Base-by-base conservation (phyloP, 2,329 filamentous ascomycete genomes). In the Lachnellula willkommii region DNA sequence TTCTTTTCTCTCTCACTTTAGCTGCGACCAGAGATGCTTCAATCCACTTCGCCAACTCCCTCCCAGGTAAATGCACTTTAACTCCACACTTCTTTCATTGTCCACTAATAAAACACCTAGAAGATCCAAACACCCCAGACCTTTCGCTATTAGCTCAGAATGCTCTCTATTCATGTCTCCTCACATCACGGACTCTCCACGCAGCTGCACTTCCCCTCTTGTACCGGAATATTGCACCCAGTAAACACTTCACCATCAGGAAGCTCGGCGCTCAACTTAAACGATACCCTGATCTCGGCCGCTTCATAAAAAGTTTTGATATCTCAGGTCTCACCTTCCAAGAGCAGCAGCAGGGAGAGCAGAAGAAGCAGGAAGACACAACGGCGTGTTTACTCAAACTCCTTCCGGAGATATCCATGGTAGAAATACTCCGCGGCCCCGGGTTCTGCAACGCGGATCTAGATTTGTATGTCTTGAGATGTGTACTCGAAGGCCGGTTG, bases 401-500 rank as follows among this genome's bases (percentile, higher is more conserved):
- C 11, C 11, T 45, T 17, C 15, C 42, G n/a, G 11, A 22, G 2
- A 26, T 45, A 22, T 6, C n/a, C n/a, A 20, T 45, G 20, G 5
- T 26, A 22, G n/a, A 45, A 24, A 14, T 9, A 20, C 20, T 45
- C 20, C 42, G 20, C 26, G 42, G 42, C 5, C 42, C 42, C n/a
- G 20, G 42, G 3, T 17, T 24, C 20, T 11, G 42, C 20, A 45
- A 22, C 22, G 12, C 26, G 7, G 20, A 17, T 35, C 22, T 56
- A 6, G 54, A 56, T 49, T 5, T 49, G 2, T 28, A 35, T 32
- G 37, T 56, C 24, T n/a, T 56, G 11, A 24, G 47, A 45, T n/a
- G 26, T 11, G 15, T 56, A 5, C 8, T 49, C 4, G 5, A 35
- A n/a, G 49, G 47, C 15, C 48, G 48, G 17, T n/a, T 56, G 12